Percentiles rank a stretch among this genome's conserved stretches.
These are phyloP conservation scores for Lipomyces chichibuensis DNA, from an alignment of 805 yeast genomes.

Conservation along the genomic window DNA sequence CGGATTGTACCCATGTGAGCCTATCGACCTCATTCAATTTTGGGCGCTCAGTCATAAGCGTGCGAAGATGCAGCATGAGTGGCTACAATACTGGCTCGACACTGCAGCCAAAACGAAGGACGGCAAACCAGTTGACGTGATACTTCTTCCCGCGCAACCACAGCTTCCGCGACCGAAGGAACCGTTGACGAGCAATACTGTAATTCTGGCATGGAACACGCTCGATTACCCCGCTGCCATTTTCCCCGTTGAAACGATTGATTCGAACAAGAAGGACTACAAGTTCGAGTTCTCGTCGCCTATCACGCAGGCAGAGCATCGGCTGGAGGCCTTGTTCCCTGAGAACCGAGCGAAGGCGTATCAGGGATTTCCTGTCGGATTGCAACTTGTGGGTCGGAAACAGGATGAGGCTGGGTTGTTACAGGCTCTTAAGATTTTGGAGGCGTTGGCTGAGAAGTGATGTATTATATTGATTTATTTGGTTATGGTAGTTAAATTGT, in stretches of 20 bases:
- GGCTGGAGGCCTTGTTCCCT: slow-evolving; percentile 27
- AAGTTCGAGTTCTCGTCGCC: slow-evolving; percentile 33
- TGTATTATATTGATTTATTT: neutral
- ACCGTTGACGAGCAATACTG: slow-evolving; percentile 27
- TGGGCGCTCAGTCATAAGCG: slow-evolving; percentile 30
- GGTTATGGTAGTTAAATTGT: neutral
- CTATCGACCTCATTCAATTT: slow-evolving; percentile 27
- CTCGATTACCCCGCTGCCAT: slow-evolving; percentile 36
- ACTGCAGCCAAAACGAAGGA: slow-evolving; percentile 44
- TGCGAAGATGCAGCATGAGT: slow-evolving; percentile 39
- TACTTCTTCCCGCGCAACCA: slow-evolving; percentile 52
- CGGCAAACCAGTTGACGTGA: slow-evolving; percentile 51
- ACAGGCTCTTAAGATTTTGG: slow-evolving; percentile 21
- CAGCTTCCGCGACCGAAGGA: slow-evolving; percentile 35
- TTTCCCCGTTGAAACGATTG: slow-evolving; percentile 30
- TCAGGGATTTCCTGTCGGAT: slow-evolving; percentile 37
- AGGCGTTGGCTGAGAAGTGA: slow-evolving; percentile 10
- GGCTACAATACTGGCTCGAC: slow-evolving; percentile 48
- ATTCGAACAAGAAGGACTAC: slow-evolving; percentile 24
- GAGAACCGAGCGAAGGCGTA: slow-evolving; percentile 28
- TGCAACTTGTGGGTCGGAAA: slow-evolving; percentile 37
- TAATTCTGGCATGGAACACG: slow-evolving; percentile 35
- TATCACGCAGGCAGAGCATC: slow-evolving; percentile 19
- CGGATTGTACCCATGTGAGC: slow-evolving; percentile 38
- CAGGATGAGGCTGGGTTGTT: slow-evolving; percentile 36